Evolutionary conservation across 1,139 yeast species (phyloP).

Genomic region (Blastobotrys arbuscula): DNA sequence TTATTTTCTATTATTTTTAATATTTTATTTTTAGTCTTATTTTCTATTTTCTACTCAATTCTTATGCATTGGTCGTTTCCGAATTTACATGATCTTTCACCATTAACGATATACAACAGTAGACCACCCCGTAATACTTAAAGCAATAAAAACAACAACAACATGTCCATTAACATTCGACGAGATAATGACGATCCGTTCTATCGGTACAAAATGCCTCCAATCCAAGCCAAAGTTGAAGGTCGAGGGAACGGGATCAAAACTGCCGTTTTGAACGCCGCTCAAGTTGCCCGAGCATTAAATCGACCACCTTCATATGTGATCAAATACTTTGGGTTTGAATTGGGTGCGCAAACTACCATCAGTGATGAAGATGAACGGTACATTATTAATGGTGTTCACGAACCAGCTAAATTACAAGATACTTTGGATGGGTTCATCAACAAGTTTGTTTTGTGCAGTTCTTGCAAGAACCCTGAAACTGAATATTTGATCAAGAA

Average conservation of each 20-base stretch:
- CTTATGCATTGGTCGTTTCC: constrained; percentile 24
- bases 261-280: constrained; percentile 83
- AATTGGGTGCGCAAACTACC: constrained; percentile 93
- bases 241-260: constrained; percentile 99
- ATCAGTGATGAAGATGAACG: constrained; percentile 77
- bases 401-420: constrained; percentile 84
- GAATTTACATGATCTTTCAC: constrained; percentile 1
- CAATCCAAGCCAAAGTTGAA: constrained; percentile 93
- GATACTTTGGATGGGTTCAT: constrained; percentile 93
- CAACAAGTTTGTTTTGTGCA: constrained; percentile 87
- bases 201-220: constrained; percentile 99
- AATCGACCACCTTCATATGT: constrained; percentile 90
- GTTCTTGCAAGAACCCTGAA: constrained; percentile 94
- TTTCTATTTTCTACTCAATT: constrained; percentile 7
- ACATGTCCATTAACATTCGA: constrained; percentile 70
- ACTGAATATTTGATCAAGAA: constrained; percentile 82
- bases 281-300: constrained; percentile 92
- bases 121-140: constrained; percentile 9
- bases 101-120: constrained; percentile 5
- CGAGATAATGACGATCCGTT: constrained; percentile 98
- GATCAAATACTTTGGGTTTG: constrained; percentile 92
- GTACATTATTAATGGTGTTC: constrained; percentile 91
- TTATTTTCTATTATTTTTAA: too few species aligned
- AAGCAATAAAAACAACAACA: constrained; percentile 1
- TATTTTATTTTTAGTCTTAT: not conserved